Percentiles rank a stretch among this genome's conserved stretches.
These are phyloP conservation scores for Barnettozyma botsteinii DNA, from an alignment of 805 yeast genomes.

Conservation along the genomic window DNA sequence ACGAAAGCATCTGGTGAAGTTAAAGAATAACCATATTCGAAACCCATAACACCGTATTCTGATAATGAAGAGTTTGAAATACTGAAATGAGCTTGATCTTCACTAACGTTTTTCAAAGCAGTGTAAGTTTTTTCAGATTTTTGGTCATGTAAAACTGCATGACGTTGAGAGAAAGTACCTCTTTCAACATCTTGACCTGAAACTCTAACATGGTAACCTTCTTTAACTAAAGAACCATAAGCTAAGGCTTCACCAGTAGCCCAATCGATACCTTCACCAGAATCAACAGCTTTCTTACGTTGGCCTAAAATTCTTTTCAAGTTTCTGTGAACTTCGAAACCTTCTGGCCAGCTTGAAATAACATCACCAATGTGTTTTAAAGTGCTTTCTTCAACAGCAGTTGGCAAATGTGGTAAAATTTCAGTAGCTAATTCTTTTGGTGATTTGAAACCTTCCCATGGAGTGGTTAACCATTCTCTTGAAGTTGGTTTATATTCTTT, in stretches of 20 bases:
- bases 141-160: conserved; percentile 96
- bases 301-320: conserved; percentile 87
- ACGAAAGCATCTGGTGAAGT: conserved; percentile 96
- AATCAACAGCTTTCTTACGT: conserved; percentile 82
- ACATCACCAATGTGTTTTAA: conserved; percentile 74
- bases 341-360: conserved; percentile 80
- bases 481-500: conserved; percentile 87
- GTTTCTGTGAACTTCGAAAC: conserved; percentile 88
- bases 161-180: conserved; percentile 99
- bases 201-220: conserved; percentile 94
- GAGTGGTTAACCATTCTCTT: conserved; percentile 96
- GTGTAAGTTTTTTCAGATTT: conserved; percentile 73
- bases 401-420: conserved; percentile 92
- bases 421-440: conserved; percentile 96
- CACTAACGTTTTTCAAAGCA: conserved; percentile 76
- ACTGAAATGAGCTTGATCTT: conserved; percentile 78
- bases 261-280: conserved; percentile 97
- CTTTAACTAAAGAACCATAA: conserved; percentile 83
- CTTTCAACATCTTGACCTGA: conserved; percentile 99
- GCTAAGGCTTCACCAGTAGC: conserved; percentile 99
- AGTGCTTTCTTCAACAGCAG: conserved; percentile 69
- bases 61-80: conserved; percentile 94
- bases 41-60: conserved; percentile 99
- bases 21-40: conserved; percentile 97
- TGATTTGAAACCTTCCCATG: conserved; percentile 98